Evolutionary conservation across 1,284 basidiomycete genomes (phyloP).

Genomic region (Ganoderma resinaceum): DNA sequence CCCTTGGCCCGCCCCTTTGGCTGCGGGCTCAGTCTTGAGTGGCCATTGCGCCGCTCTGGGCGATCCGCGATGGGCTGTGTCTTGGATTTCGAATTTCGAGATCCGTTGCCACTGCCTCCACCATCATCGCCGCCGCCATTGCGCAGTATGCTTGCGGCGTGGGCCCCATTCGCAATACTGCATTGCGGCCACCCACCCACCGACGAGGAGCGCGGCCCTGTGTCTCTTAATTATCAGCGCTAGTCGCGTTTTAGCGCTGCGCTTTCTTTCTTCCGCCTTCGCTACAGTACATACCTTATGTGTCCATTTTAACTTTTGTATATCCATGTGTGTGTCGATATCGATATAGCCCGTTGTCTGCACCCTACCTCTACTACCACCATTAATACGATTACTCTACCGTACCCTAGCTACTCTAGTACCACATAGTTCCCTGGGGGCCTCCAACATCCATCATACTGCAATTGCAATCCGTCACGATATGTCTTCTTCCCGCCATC

Average conservation of each 20-base stretch:
- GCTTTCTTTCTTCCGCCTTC: constrained; percentile 18
- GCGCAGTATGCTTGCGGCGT: constrained; percentile 2
- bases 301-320: constrained; percentile 16
- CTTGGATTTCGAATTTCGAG: constrained; percentile 5
- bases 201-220: neutral
- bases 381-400: constrained; percentile 5
- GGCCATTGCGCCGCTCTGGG: constrained; percentile 2
- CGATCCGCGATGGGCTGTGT: constrained; percentile 9
- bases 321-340: constrained; percentile 12
- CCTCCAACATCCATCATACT: neutral
- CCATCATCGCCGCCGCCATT: constrained; percentile 4
- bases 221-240: constrained; percentile 29
- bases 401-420: neutral
- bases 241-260: constrained; percentile 25
- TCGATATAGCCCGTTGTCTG: constrained; percentile 1
- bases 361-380: neutral
- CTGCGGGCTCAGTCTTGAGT: neutral
- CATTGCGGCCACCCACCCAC: neutral
- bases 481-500: neutral
- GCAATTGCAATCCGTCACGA: neutral
- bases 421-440: neutral
- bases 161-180: neutral
- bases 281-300: constrained; percentile 11
- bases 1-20: neutral
- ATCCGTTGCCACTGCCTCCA: constrained; percentile 5